phyloP scores from a whole-genome alignment of 768 basidiomycete genomes.

The Leccinum incarnatum region DNA sequence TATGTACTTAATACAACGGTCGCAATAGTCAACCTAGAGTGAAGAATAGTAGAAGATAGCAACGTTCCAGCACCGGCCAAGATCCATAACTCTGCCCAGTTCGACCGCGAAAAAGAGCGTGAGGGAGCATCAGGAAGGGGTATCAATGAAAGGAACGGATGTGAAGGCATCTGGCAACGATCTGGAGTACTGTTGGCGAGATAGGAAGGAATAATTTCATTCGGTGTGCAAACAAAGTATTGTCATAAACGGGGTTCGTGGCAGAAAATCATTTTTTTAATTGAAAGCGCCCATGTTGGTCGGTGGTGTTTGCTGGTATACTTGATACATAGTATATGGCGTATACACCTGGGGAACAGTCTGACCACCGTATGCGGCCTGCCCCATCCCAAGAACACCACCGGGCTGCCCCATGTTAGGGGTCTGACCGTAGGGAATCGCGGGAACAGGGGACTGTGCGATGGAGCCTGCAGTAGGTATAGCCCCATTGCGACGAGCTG shows the following conservation, averaged over 20 bases:
- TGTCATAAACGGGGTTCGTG: constrained; percentile 43
- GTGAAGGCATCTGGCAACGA: constrained; percentile 22
- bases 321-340: constrained; percentile 74
- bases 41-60: constrained; percentile 32
- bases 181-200: constrained; percentile 25
- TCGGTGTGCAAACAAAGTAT: constrained; percentile 30
- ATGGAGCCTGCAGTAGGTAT: constrained; percentile 33
- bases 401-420: constrained; percentile 57
- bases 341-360: constrained; percentile 69
- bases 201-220: constrained; percentile 36
- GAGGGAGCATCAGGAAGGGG: constrained; percentile 19
- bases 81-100: constrained; percentile 22
- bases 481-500: constrained; percentile 44
- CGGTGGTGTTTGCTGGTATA: constrained; percentile 74
- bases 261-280: constrained; percentile 34
- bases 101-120: constrained; percentile 26
- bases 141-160: constrained; percentile 30
- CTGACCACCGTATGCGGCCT: constrained; percentile 60
- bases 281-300: constrained; percentile 77
- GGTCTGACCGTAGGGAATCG: constrained; percentile 59
- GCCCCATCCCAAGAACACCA: constrained; percentile 60
- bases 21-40: constrained; percentile 31
- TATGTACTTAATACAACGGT: constrained; percentile 39
- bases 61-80: constrained; percentile 32
- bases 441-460: constrained; percentile 27